Evolutionary conservation across 164 flowering plant genomes (phyloP).

Genomic region (Nymphaea colorata): DNA sequence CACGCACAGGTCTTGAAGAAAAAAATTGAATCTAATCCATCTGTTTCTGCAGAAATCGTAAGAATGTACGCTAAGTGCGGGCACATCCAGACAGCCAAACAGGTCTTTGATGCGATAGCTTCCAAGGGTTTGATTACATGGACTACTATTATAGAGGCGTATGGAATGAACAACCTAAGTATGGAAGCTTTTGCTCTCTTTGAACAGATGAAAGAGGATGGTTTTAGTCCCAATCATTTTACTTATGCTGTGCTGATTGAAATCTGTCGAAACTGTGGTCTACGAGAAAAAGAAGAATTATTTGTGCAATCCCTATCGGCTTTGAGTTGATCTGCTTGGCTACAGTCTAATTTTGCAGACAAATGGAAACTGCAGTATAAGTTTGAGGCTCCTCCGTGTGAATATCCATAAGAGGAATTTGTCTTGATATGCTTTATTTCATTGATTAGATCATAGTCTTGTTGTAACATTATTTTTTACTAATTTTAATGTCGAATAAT

Average conservation of each 20-base stretch:
- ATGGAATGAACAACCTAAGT: constrained; percentile 32
- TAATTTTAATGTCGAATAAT: too few relatives aligned
- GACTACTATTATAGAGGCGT: constrained; percentile 75
- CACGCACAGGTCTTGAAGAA: constrained; percentile 67
- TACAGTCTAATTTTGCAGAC: too few relatives aligned
- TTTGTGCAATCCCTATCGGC: not conserved
- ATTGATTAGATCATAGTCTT: too few relatives aligned
- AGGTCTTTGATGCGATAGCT: constrained; percentile 35
- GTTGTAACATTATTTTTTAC: too few relatives aligned
- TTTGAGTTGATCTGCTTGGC: not conserved
- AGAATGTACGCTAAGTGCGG: constrained; percentile 66
- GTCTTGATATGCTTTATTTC: too few relatives aligned
- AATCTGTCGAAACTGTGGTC: constrained; percentile 50
- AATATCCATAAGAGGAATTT: too few relatives aligned
- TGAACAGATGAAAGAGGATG: constrained; percentile 27
- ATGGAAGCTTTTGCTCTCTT: constrained; percentile 48
- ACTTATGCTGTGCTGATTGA: constrained; percentile 47
- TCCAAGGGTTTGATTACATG: constrained; percentile 55
- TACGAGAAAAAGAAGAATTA: constrained; percentile 30
- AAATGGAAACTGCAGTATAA: too few relatives aligned
- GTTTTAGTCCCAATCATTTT: constrained; percentile 43
- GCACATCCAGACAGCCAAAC: constrained; percentile 26
- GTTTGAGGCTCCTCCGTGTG: too few relatives aligned
- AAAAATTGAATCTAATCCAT: constrained; percentile 38
- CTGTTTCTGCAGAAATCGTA: constrained; percentile 50